A percentile compares a stretch with the other conserved stretches of the same genome.
Conservation (phyloP, 768 basidiomycete species). For the Chalciporus piperatus region DNA sequence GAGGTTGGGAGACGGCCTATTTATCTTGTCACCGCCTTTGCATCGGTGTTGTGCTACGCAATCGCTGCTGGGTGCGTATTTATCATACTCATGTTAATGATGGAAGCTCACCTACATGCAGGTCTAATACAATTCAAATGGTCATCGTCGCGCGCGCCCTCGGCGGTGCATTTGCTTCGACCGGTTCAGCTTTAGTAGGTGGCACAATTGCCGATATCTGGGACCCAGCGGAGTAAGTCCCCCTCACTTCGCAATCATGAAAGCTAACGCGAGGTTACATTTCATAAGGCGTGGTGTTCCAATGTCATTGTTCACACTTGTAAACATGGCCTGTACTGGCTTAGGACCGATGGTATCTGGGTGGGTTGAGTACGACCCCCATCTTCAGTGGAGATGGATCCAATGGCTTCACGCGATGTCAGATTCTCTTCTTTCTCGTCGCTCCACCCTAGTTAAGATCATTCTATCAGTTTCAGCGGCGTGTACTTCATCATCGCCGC, state of each 20-base stretch:
- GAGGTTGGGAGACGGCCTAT: constrained; percentile 64
- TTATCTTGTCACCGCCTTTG: constrained; percentile 48
- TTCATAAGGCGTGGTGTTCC: constrained; percentile 60
- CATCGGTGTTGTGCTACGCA: constrained; percentile 43
- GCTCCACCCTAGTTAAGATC: background rate
- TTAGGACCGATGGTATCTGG: constrained; percentile 63
- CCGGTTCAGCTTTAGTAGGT: constrained; percentile 66
- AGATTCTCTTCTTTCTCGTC: constrained; percentile 7
- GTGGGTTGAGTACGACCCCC: constrained; percentile 60
- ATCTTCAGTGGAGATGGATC: constrained; percentile 76
- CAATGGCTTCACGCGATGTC: constrained; percentile 76
- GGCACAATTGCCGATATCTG: constrained; percentile 71
- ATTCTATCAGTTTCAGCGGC: constrained; percentile 44
- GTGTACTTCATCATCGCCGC: constrained; percentile 49
- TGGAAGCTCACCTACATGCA: constrained; percentile 7
- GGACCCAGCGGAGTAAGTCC: constrained; percentile 51
- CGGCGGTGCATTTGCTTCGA: constrained; percentile 63
- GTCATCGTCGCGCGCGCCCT: constrained; percentile 61
- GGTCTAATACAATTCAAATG: constrained; percentile 46
- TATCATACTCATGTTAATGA: background rate
- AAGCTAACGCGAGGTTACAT: background rate
- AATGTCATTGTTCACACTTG: constrained; percentile 67
- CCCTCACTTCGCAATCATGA: background rate
- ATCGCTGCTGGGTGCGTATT: constrained; percentile 27
- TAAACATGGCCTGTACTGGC: constrained; percentile 60